Evolutionary conservation across 1,139 yeast genomes (phyloP).

Genomic region (Pichia inconspicua): DNA sequence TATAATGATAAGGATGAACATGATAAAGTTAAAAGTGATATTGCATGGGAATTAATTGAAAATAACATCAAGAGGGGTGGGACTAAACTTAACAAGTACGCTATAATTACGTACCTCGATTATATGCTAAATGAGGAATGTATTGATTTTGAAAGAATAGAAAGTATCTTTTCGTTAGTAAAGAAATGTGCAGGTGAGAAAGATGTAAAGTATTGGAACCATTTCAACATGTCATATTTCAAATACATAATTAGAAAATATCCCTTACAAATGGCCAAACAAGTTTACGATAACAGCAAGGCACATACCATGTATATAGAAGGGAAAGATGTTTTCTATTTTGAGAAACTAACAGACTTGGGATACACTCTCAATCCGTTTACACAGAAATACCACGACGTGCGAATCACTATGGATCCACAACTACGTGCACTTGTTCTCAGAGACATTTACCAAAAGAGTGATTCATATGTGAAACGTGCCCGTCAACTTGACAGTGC

Average conservation of each 20-base stretch:
- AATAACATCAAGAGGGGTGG: constrained; percentile 8
- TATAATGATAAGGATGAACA: neutral
- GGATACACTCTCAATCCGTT: constrained; percentile 24
- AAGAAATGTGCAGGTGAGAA: constrained; percentile 3
- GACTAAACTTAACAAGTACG: constrained; percentile 16
- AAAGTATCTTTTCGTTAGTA: constrained; percentile 17
- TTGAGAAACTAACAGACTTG: constrained; percentile 15
- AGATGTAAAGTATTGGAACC: constrained; percentile 24
- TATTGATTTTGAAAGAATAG: constrained; percentile 19
- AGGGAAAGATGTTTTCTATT: constrained; percentile 2
- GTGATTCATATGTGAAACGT: constrained; percentile 16
- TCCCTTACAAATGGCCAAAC: constrained; percentile 17
- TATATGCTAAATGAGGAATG: constrained; percentile 18
- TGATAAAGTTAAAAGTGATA: constrained; percentile 2
- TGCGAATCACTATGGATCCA: constrained; percentile 14
- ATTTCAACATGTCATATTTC: constrained; percentile 24
- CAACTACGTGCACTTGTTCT: constrained; percentile 18
- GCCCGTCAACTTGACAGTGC: constrained; percentile 12
- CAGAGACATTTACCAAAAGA: constrained; percentile 23
- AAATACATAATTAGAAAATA: constrained; percentile 23
- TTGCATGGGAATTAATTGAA: constrained; percentile 25
- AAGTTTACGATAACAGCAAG: constrained; percentile 17
- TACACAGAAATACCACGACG: constrained; percentile 19
- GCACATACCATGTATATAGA: neutral
- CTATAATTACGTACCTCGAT: constrained; percentile 24